Evolutionary conservation across 129 eudicot genomes (phyloP).

Genomic region (Tagetes patula): DNA sequence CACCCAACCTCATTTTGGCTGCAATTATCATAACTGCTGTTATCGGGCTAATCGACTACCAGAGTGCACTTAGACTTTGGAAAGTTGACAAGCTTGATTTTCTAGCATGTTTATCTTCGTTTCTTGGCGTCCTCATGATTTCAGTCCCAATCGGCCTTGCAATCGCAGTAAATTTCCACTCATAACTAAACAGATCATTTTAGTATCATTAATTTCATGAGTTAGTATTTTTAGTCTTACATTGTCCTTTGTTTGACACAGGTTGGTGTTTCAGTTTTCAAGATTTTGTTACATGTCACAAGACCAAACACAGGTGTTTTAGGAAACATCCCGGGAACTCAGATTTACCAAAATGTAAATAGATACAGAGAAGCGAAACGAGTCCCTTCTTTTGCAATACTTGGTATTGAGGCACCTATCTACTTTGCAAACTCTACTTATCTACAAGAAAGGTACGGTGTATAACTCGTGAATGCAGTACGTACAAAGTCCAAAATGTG

Average conservation of each 20-base stretch:
- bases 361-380: constrained; percentile 79
- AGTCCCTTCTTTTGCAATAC: constrained; percentile 77
- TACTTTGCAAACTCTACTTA: constrained; percentile 90
- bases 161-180: constrained; percentile 59
- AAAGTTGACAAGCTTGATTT: constrained; percentile 92
- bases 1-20: constrained; percentile 87
- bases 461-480: neutral
- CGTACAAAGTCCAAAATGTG: constrained; percentile 15
- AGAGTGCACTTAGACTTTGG: constrained; percentile 66
- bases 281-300: constrained; percentile 87
- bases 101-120: constrained; percentile 76
- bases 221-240: neutral
- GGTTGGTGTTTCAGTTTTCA: constrained; percentile 95
- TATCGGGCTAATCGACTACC: constrained; percentile 81
- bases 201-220: no score
- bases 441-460: constrained; percentile 77
- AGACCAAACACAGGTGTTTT: constrained; percentile 82
- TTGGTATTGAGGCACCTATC: constrained; percentile 86
- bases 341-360: constrained; percentile 58
- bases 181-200: neutral
- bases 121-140: constrained; percentile 90
- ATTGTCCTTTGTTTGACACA: constrained; percentile 25
- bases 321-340: constrained; percentile 93
- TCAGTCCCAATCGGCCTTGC: constrained; percentile 94
- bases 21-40: constrained; percentile 96